Percentiles rank a stretch among this genome's conserved stretches.
These are phyloP conservation scores for Suhomyces tanzawaensis DNA, from an alignment of 805 yeast genomes.

Conservation along the genomic window DNA sequence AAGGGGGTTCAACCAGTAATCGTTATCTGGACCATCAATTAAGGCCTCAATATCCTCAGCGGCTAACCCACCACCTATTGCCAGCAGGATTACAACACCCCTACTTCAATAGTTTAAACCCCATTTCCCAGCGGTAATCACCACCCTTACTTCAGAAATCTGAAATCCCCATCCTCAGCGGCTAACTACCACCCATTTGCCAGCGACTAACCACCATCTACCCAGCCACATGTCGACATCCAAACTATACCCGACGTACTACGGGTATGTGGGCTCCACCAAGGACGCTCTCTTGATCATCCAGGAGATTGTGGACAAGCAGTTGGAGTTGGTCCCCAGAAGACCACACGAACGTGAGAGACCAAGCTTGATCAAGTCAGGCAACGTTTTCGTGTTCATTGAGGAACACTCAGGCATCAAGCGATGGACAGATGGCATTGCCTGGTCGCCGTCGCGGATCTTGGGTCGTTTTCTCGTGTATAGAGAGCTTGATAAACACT, in stretches of 20 bases:
- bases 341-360: conserved; percentile 85
- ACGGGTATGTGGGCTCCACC: conserved; percentile 77
- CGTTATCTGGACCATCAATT: too few relatives aligned
- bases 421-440: conserved; percentile 95
- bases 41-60: too few relatives aligned
- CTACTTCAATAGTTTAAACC: too few relatives aligned
- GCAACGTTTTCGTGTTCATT: conserved; percentile 79
- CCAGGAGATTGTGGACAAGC: conserved; percentile 70
- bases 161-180: too few relatives aligned
- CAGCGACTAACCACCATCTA: too few relatives aligned
- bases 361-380: conserved; percentile 60
- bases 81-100: too few relatives aligned
- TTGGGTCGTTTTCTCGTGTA: conserved; percentile 82
- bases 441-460: conserved; percentile 91
- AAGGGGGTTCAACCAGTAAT: too few relatives aligned
- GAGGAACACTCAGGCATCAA: conserved; percentile 82
- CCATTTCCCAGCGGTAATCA: too few relatives aligned
- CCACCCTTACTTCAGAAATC: too few relatives aligned
- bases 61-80: too few relatives aligned
- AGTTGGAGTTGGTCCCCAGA: conserved; percentile 61
- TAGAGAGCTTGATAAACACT: conserved; percentile 54
- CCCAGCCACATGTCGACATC: conserved; percentile 12
- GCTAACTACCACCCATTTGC: too few relatives aligned
- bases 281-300: conserved; percentile 79
- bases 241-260: conserved; percentile 52